These are phyloP conservation scores for Zangia roseola DNA, from an alignment of 768 basidiomycete genomes.

Conservation along the genomic window DNA sequence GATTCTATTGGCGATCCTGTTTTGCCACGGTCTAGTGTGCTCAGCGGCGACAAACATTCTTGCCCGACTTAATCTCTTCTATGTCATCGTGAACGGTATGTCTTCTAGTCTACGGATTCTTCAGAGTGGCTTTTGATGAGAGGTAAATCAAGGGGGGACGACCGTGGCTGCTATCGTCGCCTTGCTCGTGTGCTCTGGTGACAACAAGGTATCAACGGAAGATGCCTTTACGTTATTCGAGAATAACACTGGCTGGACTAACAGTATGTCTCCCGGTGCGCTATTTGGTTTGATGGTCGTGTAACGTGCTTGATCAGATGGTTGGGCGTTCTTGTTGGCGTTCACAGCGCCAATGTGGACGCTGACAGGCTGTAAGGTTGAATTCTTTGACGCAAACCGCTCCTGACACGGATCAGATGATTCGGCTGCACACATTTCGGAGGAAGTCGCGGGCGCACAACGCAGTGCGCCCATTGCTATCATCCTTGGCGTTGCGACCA, in stretches of 20 bases:
- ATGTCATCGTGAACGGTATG: conserved; percentile 63
- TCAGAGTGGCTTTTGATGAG: background rate
- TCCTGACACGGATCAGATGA: conserved; percentile 47
- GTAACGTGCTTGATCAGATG: conserved; percentile 40
- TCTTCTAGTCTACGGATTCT: conserved; percentile 16
- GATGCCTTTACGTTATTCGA: conserved; percentile 70
- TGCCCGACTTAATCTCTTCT: conserved; percentile 68
- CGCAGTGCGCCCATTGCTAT: conserved; percentile 69
- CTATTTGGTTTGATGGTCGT: background rate
- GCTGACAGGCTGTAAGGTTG: conserved; percentile 62
- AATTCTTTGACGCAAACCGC: background rate
- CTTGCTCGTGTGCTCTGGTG: conserved; percentile 55
- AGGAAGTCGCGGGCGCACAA: conserved; percentile 66
- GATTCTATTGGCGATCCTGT: conserved; percentile 61
- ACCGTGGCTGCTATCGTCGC: conserved; percentile 60
- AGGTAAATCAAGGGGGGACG: conserved; percentile 50
- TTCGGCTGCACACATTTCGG: conserved; percentile 73
- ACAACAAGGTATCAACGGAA: conserved; percentile 59
- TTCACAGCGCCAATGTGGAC: conserved; percentile 83
- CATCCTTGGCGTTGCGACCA: conserved; percentile 57
- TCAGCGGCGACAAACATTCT: conserved; percentile 65
- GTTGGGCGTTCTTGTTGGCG: conserved; percentile 71
- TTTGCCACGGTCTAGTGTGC: conserved; percentile 68
- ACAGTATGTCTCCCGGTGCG: conserved; percentile 39
- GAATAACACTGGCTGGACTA: conserved; percentile 68